Evolutionary conservation across 495 filamentous ascomycete species (phyloP), one percentile per base, ranked within the genome.

Genomic region (Penicillium flavigenum): DNA sequence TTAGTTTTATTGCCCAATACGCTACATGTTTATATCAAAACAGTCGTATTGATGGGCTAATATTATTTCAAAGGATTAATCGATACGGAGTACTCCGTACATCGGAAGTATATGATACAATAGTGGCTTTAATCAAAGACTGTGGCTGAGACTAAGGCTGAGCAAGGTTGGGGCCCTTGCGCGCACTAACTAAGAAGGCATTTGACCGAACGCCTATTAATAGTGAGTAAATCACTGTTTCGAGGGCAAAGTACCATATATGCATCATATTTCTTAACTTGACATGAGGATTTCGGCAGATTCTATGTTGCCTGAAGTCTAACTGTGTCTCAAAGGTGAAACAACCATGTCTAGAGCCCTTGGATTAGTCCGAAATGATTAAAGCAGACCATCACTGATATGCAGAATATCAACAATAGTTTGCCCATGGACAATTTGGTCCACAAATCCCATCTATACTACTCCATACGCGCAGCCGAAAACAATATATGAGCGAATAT

Each of bases 401-500:
- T 32, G 9, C 26, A 43, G 14, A 52, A 47, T 14, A 51, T 51
- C 32, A 24, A 16, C 26, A 7, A 39, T 38, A 3, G 2, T 51
- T 7, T 36, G 3, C 29, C 47, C 31, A 22, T 38, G 20, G 24
- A 29, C 3, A 16, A 29, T 7, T 24, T n/a, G 24, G 6, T 41
- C 34, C 22, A 7, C 22, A 42, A 51, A n/a, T 17, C 49, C 34
- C 31, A 34, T 12, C 11, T 12, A 34, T 12, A 34, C 36, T 38
- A 41, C 34, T 19, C 34, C 32, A 22, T 29, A 11, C 8, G 2
- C 36, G 9, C 36, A 27, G 50, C 50, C 8, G 8, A 42, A 22
- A 27, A n/a, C 50, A 52, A 43, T 52, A 34, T 48, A 52, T 31
- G 8, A 10, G 36, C 49, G 34, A 36, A 27, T 42, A 41, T 3